Percentiles rank a stretch among this genome's conserved stretches.
phyloP scores from a whole-genome alignment of 495 filamentous ascomycete species.

The Hypoxylon fuscum region DNA sequence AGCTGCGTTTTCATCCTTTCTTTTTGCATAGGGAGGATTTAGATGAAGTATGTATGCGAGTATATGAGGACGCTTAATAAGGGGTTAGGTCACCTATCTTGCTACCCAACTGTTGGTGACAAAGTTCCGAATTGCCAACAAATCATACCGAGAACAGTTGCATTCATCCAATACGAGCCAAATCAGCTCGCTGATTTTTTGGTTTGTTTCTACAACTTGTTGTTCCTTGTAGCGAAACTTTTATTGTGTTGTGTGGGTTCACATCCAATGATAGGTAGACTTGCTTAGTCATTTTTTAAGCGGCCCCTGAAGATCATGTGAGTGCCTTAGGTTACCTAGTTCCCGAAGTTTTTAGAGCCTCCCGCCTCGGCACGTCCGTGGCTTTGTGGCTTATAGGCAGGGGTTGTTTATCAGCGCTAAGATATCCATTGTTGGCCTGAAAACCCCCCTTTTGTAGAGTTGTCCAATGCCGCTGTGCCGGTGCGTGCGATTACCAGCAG shows the following conservation, averaged over 20 bases:
- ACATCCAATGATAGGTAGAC: too few relatives aligned
- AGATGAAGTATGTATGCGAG: background rate
- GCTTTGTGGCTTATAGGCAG: background rate
- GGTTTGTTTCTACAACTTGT: too few relatives aligned
- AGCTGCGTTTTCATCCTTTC: background rate
- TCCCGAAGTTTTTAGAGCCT: background rate
- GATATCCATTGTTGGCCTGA: constrained; percentile 19
- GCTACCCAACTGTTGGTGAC: background rate
- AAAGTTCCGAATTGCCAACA: background rate
- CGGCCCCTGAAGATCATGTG: too few relatives aligned
- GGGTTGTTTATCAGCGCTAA: constrained; percentile 4
- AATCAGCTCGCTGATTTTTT: too few relatives aligned
- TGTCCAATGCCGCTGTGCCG: constrained; percentile 13
- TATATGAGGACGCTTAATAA: background rate
- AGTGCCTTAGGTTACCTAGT: too few relatives aligned
- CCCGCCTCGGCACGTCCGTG: background rate
- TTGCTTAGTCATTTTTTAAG: too few relatives aligned
- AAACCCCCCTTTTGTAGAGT: constrained; percentile 7
- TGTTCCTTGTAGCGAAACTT: too few relatives aligned
- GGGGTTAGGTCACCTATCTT: background rate
- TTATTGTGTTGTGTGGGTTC: too few relatives aligned
- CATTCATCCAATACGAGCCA: background rate
- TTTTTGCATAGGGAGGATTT: background rate
- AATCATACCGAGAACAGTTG: background rate
- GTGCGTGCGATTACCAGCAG: constrained; percentile 20